Evolutionary conservation across 768 basidiomycete species (phyloP), one percentile per base, ranked within the genome.

Genomic region (Podaxis sp.): DNA sequence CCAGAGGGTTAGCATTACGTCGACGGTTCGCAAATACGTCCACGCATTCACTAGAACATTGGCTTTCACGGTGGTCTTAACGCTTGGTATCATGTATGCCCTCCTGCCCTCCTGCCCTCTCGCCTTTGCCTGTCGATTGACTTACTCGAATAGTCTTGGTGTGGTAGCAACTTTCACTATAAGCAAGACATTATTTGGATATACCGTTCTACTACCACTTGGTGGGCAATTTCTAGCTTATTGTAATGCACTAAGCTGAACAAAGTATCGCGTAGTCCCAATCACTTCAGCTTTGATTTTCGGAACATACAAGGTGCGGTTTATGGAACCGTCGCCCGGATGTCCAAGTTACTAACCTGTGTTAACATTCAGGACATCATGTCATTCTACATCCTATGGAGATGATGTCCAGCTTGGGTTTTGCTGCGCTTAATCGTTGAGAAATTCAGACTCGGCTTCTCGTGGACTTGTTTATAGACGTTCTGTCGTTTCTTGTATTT

Each of bases 221-320:
- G 20, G 60, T 62, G 22, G 48, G 60, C 48, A 15, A 13, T 22
- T 55, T 20, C 22, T 22, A 24, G 7, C 49, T 26, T 24, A 50
- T 50, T 46, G 44, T 10, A 11, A 11, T 26, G 12, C 0, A 15
- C 20, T 8, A 2, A 24, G 13, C 24, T 50, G 49, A 50, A 5
- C 8, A 11, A 48, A 24, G 13, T 26, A 22, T 38, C 24, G 8
- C 26, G 7, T 30, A 62, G 60, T 38, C 13, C 60, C 60, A 13
- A 48, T 62, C 28, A 24, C 22, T 22, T 28, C 60, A 33, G 60
- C 52, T 20, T 30, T 48, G 41, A 62, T 62, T 30, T 62, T 62
- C 24, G 60, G 60, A 49, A 62, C 60, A 12, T 62, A 62, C 44
- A 54, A 62, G 33, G 60, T 62, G 26, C n/a, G 41, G 12, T 46